Conservation (phyloP, 192 early-diverging fungal species). For the Martensiomyces pterosporus region DNA sequence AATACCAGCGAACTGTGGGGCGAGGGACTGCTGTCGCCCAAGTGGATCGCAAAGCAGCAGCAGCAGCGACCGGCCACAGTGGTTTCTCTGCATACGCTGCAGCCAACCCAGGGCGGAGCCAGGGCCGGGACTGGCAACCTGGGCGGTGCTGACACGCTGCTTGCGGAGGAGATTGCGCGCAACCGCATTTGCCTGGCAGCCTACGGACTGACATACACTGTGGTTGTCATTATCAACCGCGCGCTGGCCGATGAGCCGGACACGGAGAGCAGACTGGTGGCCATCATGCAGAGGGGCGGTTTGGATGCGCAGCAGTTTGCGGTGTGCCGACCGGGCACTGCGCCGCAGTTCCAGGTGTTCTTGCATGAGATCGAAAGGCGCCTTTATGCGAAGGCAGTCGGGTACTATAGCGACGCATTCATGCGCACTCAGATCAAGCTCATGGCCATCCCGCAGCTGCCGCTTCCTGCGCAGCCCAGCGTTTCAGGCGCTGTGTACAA, state of each 20-base stretch:
- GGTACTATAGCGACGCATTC: constrained; percentile 32
- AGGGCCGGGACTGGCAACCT: no score
- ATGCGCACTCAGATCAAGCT: constrained; percentile 32
- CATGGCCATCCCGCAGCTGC: constrained; percentile 21
- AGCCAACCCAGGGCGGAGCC: background rate
- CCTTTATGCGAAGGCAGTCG: constrained; percentile 11
- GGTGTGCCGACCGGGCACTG: constrained; percentile 28
- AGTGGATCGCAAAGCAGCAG: constrained; percentile 33
- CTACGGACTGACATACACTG: constrained; percentile 24
- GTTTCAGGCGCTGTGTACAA: constrained; percentile 4
- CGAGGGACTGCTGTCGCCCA: constrained; percentile 17
- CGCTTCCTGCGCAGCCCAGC: constrained; percentile 5
- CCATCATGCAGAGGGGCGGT: constrained; percentile 14
- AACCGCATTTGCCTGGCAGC: constrained; percentile 40
- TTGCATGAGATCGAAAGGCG: constrained; percentile 16
- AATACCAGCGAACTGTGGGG: constrained; percentile 8
- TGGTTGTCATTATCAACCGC: constrained; percentile 26
- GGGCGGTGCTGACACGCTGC: constrained; percentile 13
- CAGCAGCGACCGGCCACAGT: constrained; percentile 27
- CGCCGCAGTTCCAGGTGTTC: constrained; percentile 33
- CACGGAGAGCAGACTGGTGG: constrained; percentile 8
- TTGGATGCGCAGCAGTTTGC: constrained; percentile 22
- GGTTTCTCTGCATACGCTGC: constrained; percentile 30
- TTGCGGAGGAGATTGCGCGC: constrained; percentile 37
- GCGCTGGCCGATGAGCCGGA: constrained; percentile 7